A percentile compares a stretch with the other conserved stretches of the same genome.
Evolutionary conservation across 2,329 filamentous ascomycete genomes (phyloP).

Genomic region (Fusarium mangiferae): DNA sequence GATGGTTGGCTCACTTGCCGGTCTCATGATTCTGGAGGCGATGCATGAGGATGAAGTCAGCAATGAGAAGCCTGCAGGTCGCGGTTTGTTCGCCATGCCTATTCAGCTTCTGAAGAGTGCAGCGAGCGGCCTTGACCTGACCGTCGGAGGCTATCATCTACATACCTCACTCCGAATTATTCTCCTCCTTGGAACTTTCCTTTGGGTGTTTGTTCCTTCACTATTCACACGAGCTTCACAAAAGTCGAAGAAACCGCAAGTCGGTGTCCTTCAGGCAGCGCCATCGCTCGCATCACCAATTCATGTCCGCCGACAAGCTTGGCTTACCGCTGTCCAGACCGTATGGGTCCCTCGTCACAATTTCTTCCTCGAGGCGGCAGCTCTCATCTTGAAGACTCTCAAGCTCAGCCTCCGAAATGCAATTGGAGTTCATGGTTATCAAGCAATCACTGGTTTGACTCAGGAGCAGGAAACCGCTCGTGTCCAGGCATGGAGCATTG

Average conservation of each 20-base stretch:
- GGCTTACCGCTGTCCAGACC: slow-evolving; percentile 92
- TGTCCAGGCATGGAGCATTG: slow-evolving; percentile 92
- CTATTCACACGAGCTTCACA: slow-evolving; percentile 58
- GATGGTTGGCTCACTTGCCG: slow-evolving; percentile 92
- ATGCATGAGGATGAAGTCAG: slow-evolving; percentile 74
- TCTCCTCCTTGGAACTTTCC: slow-evolving; percentile 62
- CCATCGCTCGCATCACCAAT: slow-evolving; percentile 84
- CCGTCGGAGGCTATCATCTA: slow-evolving; percentile 65
- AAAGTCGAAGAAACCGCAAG: slow-evolving; percentile 63
- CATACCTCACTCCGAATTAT: slow-evolving; percentile 64
- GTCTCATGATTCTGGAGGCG: slow-evolving; percentile 90
- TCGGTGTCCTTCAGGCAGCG: slow-evolving; percentile 59
- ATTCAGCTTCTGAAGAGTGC: slow-evolving; percentile 64
- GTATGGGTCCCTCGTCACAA: slow-evolving; percentile 91
- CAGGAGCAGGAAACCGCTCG: slow-evolving; percentile 87
- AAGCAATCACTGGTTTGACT: slow-evolving; percentile 80
- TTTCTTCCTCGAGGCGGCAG: slow-evolving; percentile 85
- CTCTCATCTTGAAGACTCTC: slow-evolving; percentile 80
- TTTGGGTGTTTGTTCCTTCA: slow-evolving; percentile 66
- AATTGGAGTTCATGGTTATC: slow-evolving; percentile 81
- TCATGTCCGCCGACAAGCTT: slow-evolving; percentile 85
- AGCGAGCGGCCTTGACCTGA: slow-evolving; percentile 60
- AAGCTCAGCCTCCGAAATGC: slow-evolving; percentile 84
- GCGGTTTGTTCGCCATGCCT: slow-evolving; percentile 74
- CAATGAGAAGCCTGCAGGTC: slow-evolving; percentile 70